Percentiles rank a stretch among this genome's conserved stretches.
Evolutionary conservation across 2,329 filamentous ascomycete genomes (phyloP).

Genomic region (Ophiostoma novo-ulmi): DNA sequence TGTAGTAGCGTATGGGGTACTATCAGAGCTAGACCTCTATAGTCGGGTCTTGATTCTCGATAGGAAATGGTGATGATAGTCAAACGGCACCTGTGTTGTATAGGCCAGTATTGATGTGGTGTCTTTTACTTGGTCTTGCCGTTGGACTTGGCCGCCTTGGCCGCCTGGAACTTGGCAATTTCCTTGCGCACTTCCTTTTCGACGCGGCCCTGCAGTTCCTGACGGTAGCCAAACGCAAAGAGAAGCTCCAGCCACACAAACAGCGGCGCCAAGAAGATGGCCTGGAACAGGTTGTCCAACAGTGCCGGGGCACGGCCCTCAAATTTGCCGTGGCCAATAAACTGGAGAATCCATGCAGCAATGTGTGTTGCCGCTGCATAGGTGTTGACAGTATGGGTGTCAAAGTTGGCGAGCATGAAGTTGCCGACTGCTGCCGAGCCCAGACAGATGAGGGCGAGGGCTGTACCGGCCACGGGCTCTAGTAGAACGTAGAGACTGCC

Average conservation of each 20-base stretch:
- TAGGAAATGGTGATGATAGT: background rate
- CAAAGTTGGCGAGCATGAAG: slow-evolving; percentile 58
- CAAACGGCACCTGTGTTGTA: background rate
- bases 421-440: slow-evolving; percentile 70
- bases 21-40: background rate
- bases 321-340: slow-evolving; percentile 83
- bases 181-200: slow-evolving; percentile 70
- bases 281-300: slow-evolving; percentile 86
- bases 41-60: background rate
- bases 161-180: slow-evolving; percentile 65
- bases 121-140: slow-evolving; percentile 39
- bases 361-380: slow-evolving; percentile 57
- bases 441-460: slow-evolving; percentile 71
- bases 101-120: background rate
- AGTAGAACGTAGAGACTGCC: slow-evolving; percentile 80
- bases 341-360: slow-evolving; percentile 79
- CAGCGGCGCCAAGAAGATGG: slow-evolving; percentile 85
- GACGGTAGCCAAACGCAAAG: slow-evolving; percentile 85
- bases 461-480: slow-evolving; percentile 83
- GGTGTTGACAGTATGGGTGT: slow-evolving; percentile 51
- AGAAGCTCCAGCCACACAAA: slow-evolving; percentile 96
- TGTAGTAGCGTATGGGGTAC: background rate
- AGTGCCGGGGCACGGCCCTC: slow-evolving; percentile 84
- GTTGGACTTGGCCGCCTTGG: slow-evolving; percentile 40
- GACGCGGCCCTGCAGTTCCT: slow-evolving; percentile 76